Evolutionary conservation across 1,139 yeast species (phyloP), one percentile per base, ranked within the genome.

Genomic region (Kodamaea suecica): DNA sequence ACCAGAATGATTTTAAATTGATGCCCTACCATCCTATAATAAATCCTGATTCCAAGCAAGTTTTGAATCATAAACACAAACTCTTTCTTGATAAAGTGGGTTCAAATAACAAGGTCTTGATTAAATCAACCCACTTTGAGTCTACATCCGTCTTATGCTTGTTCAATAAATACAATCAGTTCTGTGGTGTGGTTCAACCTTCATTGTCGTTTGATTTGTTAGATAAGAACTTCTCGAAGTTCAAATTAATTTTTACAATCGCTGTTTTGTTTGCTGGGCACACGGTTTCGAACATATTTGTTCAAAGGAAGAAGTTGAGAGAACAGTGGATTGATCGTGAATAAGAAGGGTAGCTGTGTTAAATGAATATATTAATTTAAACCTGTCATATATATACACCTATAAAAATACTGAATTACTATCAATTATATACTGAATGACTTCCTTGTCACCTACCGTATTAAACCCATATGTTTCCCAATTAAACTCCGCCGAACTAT

Each of bases 201-300:
- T 86, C 96, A 0, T 75, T 76, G 36, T 85, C 88, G 33, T 90
- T 86, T 60, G 98, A 92, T 59, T 67, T 80, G 40, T 72, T 88
- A 51, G 73, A 80, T 30, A 66, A 72, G 31, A 70, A 70, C 29
- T 92, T 92, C 53, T 88, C 82, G 47, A 83, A 78, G 49, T 52
- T 64, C 11, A 83, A 81, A 48, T 72, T 92, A 35, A 37, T 82
- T 8, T 47, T 67, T 4, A 86, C 96, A 1, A 71, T 90, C 3
- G 58, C 61, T 1, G 64, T 71, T 1, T 64, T 88, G 38, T 39
- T 78, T 3, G 59, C 66, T 0, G 69, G 70, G 1, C 65, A 55
- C 17, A 27, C 47, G n/a, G 40, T 42, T 11, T 41, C 48, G 14
- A 49, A 48, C 30, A 55, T 55, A 12, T 43, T 53, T 21, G 59